Base-by-base conservation (phyloP, 352 stramenopile species). In the Phytophthora colocasiae region DNA sequence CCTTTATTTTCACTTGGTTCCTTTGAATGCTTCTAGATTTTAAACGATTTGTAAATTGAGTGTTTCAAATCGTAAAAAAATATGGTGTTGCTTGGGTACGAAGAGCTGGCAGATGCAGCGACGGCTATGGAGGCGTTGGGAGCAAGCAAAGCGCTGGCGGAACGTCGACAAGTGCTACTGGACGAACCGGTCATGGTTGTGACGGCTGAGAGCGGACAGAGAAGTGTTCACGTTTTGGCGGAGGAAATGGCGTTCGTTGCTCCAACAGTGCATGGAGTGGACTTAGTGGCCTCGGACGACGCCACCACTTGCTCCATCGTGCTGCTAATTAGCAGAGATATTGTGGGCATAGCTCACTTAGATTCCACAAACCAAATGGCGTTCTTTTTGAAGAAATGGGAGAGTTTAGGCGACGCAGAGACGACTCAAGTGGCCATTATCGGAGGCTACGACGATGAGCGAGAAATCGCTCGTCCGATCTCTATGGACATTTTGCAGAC, bases 221-320 rank as follows among this genome's bases (percentile, higher is more conserved):
- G 9, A 27, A 60, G 55, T 43, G 57, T 68, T 51, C 66, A 75
- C 44, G 55, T 75, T 46, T 54, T 75, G 54, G 31, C 66, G 14
- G 32, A 71, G 24, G 66, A 75, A 27, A 75, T 75, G 66, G 61
- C 61, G 19, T 68, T 75, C 31, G 50, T 75, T 24, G 38, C 51
- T 22, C 40, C 54, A 14, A 34, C 29, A n/a, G 11, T 44, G 49
- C 49, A 68, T 27, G 19, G 7, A 11, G 36, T 75, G 41, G 66
- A 75, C 40, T 39, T 75, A 17, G 54, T 75, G 36, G 66, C 61
- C 27, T 75, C 66, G 14, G 66, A 75, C 55, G 61, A 75, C 50
- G 66, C 66, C 24, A 75, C 66, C 31, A 75, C 66, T n/a, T 75
- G 66, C 49, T 75, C 66, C 14, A 45, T 75, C 12, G 66, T 75